Evolutionary conservation across 331 rosid genomes (phyloP).

Genomic region (Cydonia oblonga): DNA sequence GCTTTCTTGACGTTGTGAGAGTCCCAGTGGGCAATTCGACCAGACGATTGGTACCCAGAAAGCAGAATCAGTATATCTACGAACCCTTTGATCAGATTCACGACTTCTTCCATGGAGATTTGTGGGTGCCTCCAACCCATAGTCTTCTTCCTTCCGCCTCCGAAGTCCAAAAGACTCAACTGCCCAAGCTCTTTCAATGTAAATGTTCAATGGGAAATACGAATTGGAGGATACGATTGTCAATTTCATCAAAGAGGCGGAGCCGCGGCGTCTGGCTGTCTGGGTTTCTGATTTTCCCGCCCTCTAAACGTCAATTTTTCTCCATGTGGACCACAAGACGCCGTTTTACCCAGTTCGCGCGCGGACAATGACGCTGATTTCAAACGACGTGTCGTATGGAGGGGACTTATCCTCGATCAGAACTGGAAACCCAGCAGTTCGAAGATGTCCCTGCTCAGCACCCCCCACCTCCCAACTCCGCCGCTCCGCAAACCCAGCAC

Average conservation of each 20-base stretch:
- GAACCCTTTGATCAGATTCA: conserved; percentile 27
- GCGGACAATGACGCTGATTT: neutral
- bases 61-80: conserved; percentile 31
- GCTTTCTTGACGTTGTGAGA: conserved; percentile 18
- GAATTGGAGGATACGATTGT: neutral
- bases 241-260: neutral
- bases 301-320: neutral
- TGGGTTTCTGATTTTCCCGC: conserved; percentile 7
- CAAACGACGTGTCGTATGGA: neutral
- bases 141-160: neutral
- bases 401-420: neutral
- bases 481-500: neutral
- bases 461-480: conserved; percentile 8
- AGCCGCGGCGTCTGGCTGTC: neutral
- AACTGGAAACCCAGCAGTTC: neutral
- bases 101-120: conserved; percentile 12
- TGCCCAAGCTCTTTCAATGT: neutral
- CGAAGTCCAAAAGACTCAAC: neutral
- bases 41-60: conserved; percentile 36
- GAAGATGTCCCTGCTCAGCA: neutral
- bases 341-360: neutral
- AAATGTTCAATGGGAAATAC: neutral
- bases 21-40: conserved; percentile 32
- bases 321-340: neutral
- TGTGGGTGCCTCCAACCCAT: conserved; percentile 30